Percentiles rank a stretch among this genome's conserved stretches.
These are phyloP conservation scores for Pestalotiopsis sp. DNA, from an alignment of 2,329 filamentous ascomycete species.

Conservation along the genomic window DNA sequence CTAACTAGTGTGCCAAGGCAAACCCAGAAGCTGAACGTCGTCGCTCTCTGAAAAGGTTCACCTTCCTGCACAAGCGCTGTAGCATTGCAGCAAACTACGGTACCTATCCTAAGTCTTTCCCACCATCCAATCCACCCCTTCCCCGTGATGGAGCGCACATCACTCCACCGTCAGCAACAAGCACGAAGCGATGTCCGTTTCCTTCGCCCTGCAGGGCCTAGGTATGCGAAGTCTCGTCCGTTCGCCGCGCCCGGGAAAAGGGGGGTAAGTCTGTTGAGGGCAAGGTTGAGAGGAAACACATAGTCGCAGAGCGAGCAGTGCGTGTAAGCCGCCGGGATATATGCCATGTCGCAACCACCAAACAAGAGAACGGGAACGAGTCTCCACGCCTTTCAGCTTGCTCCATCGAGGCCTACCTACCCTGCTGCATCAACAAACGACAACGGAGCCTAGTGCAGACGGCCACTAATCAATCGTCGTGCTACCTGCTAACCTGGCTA, in stretches of 20 bases:
- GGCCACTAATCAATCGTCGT: slow-evolving; percentile 2
- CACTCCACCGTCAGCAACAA: background rate
- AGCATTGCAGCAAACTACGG: slow-evolving; percentile 6
- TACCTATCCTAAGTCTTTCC: background rate
- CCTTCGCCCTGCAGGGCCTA: slow-evolving; percentile 30
- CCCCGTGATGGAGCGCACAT: background rate
- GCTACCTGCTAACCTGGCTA: background rate
- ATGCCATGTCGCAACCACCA: background rate
- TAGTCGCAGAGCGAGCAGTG: background rate
- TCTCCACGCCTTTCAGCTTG: background rate
- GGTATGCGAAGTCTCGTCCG: background rate
- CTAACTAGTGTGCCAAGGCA: background rate
- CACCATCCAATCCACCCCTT: background rate
- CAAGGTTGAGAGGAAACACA: background rate
- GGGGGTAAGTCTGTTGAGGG: background rate
- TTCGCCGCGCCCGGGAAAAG: background rate
- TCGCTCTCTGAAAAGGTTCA: background rate
- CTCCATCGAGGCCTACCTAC: slow-evolving; percentile 9
- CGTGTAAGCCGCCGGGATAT: background rate
- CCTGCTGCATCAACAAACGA: slow-evolving; percentile 11
- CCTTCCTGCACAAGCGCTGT: slow-evolving; percentile 12
- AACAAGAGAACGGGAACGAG: background rate
- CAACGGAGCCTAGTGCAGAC: background rate
- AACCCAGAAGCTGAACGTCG: background rate
- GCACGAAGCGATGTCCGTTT: slow-evolving; percentile 25